phyloP scores from a whole-genome alignment of 495 filamentous ascomycete species.

The Bombardia bombarda region DNA sequence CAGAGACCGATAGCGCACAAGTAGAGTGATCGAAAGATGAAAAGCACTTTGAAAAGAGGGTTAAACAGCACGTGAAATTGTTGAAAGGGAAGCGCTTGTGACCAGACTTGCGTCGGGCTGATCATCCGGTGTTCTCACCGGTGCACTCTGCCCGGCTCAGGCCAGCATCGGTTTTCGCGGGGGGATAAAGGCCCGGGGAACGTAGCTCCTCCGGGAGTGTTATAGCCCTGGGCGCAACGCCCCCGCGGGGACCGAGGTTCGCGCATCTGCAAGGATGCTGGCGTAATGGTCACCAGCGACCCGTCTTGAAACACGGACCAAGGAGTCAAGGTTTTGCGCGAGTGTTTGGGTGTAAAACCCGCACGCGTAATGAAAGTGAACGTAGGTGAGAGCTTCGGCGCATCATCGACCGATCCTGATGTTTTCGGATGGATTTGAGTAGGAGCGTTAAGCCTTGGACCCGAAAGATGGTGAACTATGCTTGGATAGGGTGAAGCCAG shows the following conservation, averaged over 20 bases:
- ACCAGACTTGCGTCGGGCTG: slow-evolving; percentile 48
- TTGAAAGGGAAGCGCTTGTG: slow-evolving; percentile 66
- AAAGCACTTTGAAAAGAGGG: slow-evolving; percentile 68
- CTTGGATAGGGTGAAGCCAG: slow-evolving; percentile 50
- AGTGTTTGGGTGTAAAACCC: slow-evolving; percentile 65
- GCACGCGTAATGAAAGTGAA: slow-evolving; percentile 63
- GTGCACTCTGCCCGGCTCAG: slow-evolving; percentile 47
- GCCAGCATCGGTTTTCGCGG: slow-evolving; percentile 56
- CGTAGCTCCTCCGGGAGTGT: slow-evolving; percentile 52
- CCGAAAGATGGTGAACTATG: slow-evolving; percentile 64
- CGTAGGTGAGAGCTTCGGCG: slow-evolving; percentile 40
- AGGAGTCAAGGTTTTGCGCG: slow-evolving; percentile 64
- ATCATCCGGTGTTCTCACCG: slow-evolving; percentile 49
- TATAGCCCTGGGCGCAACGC: slow-evolving; percentile 47
- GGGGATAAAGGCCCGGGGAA: slow-evolving; percentile 51
- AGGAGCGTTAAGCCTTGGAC: slow-evolving; percentile 66
- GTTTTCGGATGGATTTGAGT: slow-evolving; percentile 71
- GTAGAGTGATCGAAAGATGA: slow-evolving; percentile 67
- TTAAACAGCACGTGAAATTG: slow-evolving; percentile 71
- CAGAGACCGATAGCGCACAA: slow-evolving; percentile 68
- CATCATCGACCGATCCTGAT: slow-evolving; percentile 61
- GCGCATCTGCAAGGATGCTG: slow-evolving; percentile 47
- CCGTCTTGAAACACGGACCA: slow-evolving; percentile 68
- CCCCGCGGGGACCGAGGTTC: slow-evolving; percentile 17
- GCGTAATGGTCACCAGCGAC: slow-evolving; percentile 54